Evolutionary conservation across 148 eudicot genomes (phyloP), one percentile per base, ranked within the genome.

Genomic region (Silene conica): DNA sequence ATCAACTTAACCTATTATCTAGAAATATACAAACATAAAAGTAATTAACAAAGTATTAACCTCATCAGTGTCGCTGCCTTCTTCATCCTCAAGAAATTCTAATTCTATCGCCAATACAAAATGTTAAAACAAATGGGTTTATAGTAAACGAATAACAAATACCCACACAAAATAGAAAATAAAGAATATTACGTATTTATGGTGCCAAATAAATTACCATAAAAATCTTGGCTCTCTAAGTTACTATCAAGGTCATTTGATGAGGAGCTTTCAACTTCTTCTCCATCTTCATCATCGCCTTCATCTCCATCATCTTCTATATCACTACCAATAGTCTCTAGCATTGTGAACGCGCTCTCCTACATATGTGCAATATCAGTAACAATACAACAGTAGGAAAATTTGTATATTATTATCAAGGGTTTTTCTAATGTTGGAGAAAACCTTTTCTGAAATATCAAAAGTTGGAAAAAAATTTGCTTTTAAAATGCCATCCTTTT

Each of bases 331-430:
- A 60, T 80, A 10, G 80, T 72, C 64, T 82, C 83, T 6, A 82
- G 75, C 81, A 77, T 79, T 31, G 83, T 66, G 48, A 77, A 74
- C 5, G 78, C 80, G 25, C 78, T 75, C 71, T 85, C 87, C 87
- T 84, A 57, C 7, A 26, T 38, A 41, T 18, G 52, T n/a, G 43
- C 60, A 63, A 9, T 16, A 50, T 48, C 48, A 41, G 18, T 43
- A 14, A 46, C 18, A 63, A 25, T 26, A 45, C 6, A 62, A 73
- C 9, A 15, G 57, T 20, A 11, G 13, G 4, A 70, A 5, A 41
- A 11, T 48, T 48, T 14, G 15, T 10, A 48, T 10, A n/a, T n/a
- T n/a, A n/a, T n/a, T n/a, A n/a, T n/a, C n/a, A n/a, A n/a, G n/a
- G n/a, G n/a, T n/a, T n/a, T n/a, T n/a, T n/a, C n/a, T n/a, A n/a